phyloP scores from a whole-genome alignment of 306 rosid genomes.

The Citrullus mucosospermus region DNA sequence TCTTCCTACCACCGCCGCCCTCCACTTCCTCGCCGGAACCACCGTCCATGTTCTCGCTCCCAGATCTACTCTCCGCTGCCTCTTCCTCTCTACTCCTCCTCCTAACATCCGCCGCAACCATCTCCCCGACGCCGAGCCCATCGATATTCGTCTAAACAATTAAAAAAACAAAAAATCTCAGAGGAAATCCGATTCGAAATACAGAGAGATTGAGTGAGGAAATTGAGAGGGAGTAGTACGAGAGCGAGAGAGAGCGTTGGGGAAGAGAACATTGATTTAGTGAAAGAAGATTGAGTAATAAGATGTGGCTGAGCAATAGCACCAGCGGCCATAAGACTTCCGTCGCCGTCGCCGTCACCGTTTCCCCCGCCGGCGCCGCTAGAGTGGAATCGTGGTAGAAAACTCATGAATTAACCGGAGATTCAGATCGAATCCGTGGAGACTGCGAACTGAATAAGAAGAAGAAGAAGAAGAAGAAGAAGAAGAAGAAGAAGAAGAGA shows the following conservation, averaged over 20 bases:
- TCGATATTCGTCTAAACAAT: constrained; percentile 49
- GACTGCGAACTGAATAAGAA: neutral
- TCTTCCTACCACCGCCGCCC: constrained; percentile 57
- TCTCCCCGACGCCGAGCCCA: constrained; percentile 65
- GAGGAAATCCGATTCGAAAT: neutral
- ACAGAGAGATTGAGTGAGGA: neutral
- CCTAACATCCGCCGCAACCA: constrained; percentile 32
- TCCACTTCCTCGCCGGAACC: constrained; percentile 86
- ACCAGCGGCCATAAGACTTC: constrained; percentile 49
- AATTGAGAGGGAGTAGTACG: constrained; percentile 19
- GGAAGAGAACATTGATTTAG: constrained; percentile 87
- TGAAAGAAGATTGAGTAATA: constrained; percentile 46
- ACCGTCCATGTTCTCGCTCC: constrained; percentile 71
- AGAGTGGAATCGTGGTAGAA: constrained; percentile 22
- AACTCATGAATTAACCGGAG: neutral
- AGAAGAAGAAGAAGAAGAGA: neutral
- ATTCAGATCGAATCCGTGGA: neutral
- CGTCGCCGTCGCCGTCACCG: neutral
- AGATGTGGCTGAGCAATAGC: constrained; percentile 68
- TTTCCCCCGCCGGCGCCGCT: constrained; percentile 11
- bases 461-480: too few species aligned
- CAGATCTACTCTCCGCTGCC: constrained; percentile 72
- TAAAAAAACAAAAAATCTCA: neutral
- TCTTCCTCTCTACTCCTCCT: constrained; percentile 63
- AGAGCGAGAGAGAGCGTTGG: constrained; percentile 88